A percentile compares a stretch with the other conserved stretches of the same genome.
Evolutionary conservation across 108 stramenopile species (phyloP).

Genomic region (Cyclotella atomus): DNA sequence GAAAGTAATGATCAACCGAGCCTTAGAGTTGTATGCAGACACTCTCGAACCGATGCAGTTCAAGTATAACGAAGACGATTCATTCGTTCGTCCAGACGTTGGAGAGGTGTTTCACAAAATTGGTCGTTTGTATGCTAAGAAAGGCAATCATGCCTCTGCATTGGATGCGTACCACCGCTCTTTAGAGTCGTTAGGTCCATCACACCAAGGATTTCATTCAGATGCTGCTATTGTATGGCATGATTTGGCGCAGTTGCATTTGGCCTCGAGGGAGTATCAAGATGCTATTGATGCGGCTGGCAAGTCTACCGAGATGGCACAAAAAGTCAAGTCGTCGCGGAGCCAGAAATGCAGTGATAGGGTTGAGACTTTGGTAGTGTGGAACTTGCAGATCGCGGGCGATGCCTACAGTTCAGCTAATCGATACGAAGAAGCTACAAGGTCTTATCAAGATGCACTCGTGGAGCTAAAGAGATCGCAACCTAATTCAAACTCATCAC

Average conservation of each 20-base stretch:
- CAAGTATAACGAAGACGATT: conserved; percentile 26
- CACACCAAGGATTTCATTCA: conserved; percentile 8
- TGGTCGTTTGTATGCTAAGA: conserved; percentile 34
- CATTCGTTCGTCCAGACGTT: conserved; percentile 18
- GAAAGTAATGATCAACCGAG: conserved; percentile 31
- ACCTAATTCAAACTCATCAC: background rate
- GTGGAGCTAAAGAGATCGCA: conserved; percentile 20
- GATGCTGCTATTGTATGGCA: conserved; percentile 39
- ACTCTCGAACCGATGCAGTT: conserved; percentile 36
- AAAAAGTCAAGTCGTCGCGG: background rate
- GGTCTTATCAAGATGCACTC: conserved; percentile 44
- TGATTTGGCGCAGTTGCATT: conserved; percentile 34
- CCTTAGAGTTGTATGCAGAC: conserved; percentile 45
- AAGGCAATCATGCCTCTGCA: conserved; percentile 25
- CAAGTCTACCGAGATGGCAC: conserved; percentile 26
- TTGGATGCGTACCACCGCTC: conserved; percentile 44
- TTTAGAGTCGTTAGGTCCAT: conserved; percentile 26
- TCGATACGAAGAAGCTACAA: conserved; percentile 31
- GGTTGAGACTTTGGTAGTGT: conserved; percentile 18
- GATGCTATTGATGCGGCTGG: conserved; percentile 34
- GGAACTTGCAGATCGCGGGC: conserved; percentile 28
- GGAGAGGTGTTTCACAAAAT: conserved; percentile 45
- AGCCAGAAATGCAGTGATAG: conserved; percentile 3
- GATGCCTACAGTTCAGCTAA: conserved; percentile 26
- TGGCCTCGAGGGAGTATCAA: conserved; percentile 13